A percentile compares a stretch with the other conserved stretches of the same genome.
Conservation (phyloP, 1,284 basidiomycete species). For the Cutaneotrichosporon sp. region DNA sequence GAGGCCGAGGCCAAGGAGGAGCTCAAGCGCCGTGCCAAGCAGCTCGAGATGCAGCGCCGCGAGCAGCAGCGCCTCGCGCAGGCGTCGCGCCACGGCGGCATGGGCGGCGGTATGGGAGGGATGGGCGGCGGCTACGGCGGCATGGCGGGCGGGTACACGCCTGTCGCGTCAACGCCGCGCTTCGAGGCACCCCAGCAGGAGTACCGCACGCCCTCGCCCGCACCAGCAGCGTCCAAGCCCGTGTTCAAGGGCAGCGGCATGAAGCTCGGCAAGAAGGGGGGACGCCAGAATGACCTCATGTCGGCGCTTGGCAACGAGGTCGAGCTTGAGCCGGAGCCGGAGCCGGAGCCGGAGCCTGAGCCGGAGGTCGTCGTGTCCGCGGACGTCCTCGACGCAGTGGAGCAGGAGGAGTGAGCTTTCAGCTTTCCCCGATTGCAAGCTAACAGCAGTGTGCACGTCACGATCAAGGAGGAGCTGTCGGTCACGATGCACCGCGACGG, state of each 20-base stretch:
- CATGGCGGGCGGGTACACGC: slow-evolving; percentile 60
- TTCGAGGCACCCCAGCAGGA: slow-evolving; percentile 60
- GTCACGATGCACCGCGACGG: slow-evolving; percentile 85
- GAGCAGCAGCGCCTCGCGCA: slow-evolving; percentile 79
- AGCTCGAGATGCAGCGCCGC: slow-evolving; percentile 95
- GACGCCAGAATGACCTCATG: slow-evolving; percentile 80
- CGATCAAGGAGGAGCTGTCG: slow-evolving; percentile 80
- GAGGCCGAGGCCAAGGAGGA: slow-evolving; percentile 99
- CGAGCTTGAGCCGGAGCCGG: slow-evolving; percentile 59
- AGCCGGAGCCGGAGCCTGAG: slow-evolving; percentile 59
- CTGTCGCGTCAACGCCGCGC: slow-evolving; percentile 57
- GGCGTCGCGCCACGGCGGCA: slow-evolving; percentile 53
- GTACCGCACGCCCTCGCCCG: slow-evolving; percentile 48
- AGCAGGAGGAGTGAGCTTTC: slow-evolving; percentile 67
- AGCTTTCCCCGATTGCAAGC: neutral
- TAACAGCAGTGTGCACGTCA: slow-evolving; percentile 71
- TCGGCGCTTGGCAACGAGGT: slow-evolving; percentile 83
- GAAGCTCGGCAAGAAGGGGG: slow-evolving; percentile 96
- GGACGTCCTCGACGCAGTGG: slow-evolving; percentile 73
- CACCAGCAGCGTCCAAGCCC: slow-evolving; percentile 63
- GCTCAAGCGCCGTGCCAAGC: slow-evolving; percentile 95
- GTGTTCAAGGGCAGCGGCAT: slow-evolving; percentile 95
- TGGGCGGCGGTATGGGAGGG: slow-evolving; percentile 58
- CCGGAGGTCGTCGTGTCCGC: slow-evolving; percentile 54
- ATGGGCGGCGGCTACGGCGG: slow-evolving; percentile 54